phyloP scores from a whole-genome alignment of 1,139 yeast genomes.

The Geotrichum aggregatum region DNA sequence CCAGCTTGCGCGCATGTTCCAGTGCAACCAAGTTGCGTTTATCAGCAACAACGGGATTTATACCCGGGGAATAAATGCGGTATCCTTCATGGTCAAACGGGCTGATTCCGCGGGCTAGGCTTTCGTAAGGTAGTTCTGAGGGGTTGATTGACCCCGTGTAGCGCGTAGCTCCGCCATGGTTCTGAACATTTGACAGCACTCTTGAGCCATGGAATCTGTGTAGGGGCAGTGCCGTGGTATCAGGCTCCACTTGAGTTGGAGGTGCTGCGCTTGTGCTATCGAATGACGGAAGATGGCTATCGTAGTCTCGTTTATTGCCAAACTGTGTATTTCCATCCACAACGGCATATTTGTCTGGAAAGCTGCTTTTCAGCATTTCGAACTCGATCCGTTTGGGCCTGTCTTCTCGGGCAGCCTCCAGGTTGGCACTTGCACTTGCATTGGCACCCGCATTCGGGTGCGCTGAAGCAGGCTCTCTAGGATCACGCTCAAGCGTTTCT shows the following conservation, averaged over 20 bases:
- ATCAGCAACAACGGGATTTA: neutral
- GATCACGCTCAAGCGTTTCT: neutral
- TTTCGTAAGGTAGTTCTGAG: slow-evolving; percentile 6
- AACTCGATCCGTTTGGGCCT: slow-evolving; percentile 1
- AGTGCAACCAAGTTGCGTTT: slow-evolving; percentile 1
- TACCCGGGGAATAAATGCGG: neutral
- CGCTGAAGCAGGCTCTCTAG: neutral
- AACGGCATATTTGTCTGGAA: neutral
- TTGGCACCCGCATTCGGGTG: neutral
- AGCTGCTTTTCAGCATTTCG: slow-evolving; percentile 16
- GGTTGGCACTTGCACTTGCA: neutral
- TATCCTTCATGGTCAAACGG: slow-evolving; percentile 14
- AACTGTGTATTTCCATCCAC: slow-evolving; percentile 6
- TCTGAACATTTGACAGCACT: slow-evolving; percentile 7
- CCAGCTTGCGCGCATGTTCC: slow-evolving; percentile 19
- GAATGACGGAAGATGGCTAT: neutral
- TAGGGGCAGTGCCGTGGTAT: neutral
- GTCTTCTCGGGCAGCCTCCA: slow-evolving; percentile 18
- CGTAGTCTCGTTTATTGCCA: neutral
- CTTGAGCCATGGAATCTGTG: neutral
- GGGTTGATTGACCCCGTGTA: slow-evolving; percentile 15
- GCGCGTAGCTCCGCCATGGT: slow-evolving; percentile 16
- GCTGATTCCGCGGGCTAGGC: slow-evolving; percentile 12
- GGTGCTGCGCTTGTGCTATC: slow-evolving; percentile 6
- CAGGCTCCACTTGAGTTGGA: neutral